These are phyloP conservation scores for Lentinula raphanica DNA, from an alignment of 768 basidiomycete genomes.

Conservation along the genomic window DNA sequence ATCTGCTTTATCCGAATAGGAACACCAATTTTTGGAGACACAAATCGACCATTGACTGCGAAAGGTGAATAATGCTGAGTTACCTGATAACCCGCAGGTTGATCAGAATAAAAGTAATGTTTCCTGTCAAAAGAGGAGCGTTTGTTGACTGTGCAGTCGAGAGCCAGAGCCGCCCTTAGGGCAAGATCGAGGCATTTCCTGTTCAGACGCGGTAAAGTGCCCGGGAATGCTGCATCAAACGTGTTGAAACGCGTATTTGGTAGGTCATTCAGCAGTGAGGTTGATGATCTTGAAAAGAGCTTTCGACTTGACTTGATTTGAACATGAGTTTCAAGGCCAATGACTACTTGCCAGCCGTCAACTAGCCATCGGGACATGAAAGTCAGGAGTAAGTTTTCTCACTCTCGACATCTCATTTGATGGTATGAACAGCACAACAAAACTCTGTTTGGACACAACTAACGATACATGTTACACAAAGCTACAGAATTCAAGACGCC, in stretches of 20 bases:
- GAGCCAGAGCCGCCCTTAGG: constrained; percentile 73
- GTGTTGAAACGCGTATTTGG: constrained; percentile 72
- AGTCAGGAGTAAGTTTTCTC: neutral
- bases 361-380: constrained; percentile 12
- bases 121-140: constrained; percentile 91
- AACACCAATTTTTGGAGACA: constrained; percentile 33
- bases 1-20: constrained; percentile 87
- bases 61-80: constrained; percentile 85
- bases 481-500: neutral
- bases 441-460: too few relatives aligned
- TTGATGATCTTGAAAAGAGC: constrained; percentile 64
- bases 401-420: too few relatives aligned
- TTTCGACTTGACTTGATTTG: constrained; percentile 87
- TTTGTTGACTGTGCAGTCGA: constrained; percentile 57
- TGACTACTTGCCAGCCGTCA: constrained; percentile 76
- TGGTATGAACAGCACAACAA: too few relatives aligned
- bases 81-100: constrained; percentile 94
- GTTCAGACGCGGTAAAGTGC: constrained; percentile 77
- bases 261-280: constrained; percentile 40
- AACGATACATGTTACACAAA: neutral
- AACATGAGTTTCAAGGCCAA: constrained; percentile 95
- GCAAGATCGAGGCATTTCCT: constrained; percentile 72
- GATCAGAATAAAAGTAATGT: constrained; percentile 96
- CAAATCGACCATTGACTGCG: constrained; percentile 61
- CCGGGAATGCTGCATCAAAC: constrained; percentile 90